Conservation (phyloP, 345 rosid species). For the Murraya koenigii region DNA sequence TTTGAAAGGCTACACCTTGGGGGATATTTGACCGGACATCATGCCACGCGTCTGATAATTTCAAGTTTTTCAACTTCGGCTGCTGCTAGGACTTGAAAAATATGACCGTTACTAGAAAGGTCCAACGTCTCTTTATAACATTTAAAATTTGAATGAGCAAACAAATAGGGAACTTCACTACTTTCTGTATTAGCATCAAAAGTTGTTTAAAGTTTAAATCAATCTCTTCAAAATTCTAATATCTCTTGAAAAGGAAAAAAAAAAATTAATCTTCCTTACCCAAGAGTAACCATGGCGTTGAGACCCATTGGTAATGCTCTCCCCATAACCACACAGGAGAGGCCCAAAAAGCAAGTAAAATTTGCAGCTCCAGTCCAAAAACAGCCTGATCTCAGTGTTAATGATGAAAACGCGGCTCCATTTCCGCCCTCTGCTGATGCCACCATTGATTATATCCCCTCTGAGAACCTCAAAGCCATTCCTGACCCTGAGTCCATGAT, state of each 20-base stretch:
- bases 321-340: slow-evolving; percentile 45
- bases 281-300: slow-evolving; percentile 51
- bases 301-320: slow-evolving; percentile 84
- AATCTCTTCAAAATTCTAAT: too few species aligned
- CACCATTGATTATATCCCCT: slow-evolving; percentile 55
- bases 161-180: background rate
- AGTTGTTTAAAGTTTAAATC: background rate
- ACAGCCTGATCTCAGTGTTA: slow-evolving; percentile 29
- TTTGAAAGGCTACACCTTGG: too few species aligned
- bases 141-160: slow-evolving; percentile 12
- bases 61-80: background rate
- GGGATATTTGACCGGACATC: too few species aligned
- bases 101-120: slow-evolving; percentile 15
- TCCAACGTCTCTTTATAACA: background rate
- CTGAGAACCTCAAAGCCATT: slow-evolving; percentile 54
- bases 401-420: slow-evolving; percentile 65
- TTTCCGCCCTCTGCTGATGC: slow-evolving; percentile 35
- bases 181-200: background rate
- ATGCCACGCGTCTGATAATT: background rate
- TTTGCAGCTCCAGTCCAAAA: slow-evolving; percentile 31
- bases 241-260: too few species aligned
- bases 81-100: background rate
- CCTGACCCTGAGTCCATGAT: slow-evolving; percentile 50
- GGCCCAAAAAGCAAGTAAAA: slow-evolving; percentile 68
- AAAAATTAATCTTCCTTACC: background rate